Percentiles rank a stretch among this genome's conserved stretches.
Evolutionary conservation across 2,329 filamentous ascomycete species (phyloP).

Genomic region (Aspergillus sergii): DNA sequence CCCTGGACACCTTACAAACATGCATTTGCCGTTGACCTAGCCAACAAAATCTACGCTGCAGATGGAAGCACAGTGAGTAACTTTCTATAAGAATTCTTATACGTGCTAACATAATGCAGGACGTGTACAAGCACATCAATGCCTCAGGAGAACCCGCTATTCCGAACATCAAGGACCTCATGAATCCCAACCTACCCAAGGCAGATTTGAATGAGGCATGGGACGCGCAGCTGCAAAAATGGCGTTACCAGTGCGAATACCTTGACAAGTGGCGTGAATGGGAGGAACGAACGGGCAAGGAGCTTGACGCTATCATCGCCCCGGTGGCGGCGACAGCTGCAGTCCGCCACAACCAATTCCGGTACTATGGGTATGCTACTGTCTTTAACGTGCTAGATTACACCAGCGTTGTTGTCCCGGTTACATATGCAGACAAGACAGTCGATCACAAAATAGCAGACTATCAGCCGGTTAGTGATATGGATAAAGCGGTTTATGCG

Average conservation of each 20-base stretch:
- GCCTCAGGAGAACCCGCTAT: slow-evolving; percentile 43
- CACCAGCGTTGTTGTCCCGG: slow-evolving; percentile 48
- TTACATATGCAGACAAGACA: slow-evolving; percentile 46
- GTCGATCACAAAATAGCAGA: slow-evolving; percentile 29
- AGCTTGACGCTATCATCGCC: slow-evolving; percentile 43
- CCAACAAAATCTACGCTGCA: neutral
- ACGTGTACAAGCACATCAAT: slow-evolving; percentile 29
- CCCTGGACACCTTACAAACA: slow-evolving; percentile 30
- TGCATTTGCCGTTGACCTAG: neutral
- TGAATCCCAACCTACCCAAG: slow-evolving; percentile 19
- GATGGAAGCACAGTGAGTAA: neutral
- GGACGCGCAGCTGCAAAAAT: slow-evolving; percentile 36
- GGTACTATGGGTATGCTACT: slow-evolving; percentile 28
- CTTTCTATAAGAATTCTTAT: neutral
- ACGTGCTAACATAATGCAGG: slow-evolving; percentile 32
- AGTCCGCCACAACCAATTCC: slow-evolving; percentile 39
- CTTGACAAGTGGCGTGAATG: slow-evolving; percentile 30
- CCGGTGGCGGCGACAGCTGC: slow-evolving; percentile 44
- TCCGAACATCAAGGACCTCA: slow-evolving; percentile 31
- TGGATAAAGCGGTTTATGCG: slow-evolving; percentile 47
- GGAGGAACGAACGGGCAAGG: slow-evolving; percentile 21
- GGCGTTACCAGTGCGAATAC: slow-evolving; percentile 39
- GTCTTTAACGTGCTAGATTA: slow-evolving; percentile 45
- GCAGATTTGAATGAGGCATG: slow-evolving; percentile 20
- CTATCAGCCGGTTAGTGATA: slow-evolving; percentile 27